A percentile compares a stretch with the other conserved stretches of the same genome.
Conservation (phyloP, 768 basidiomycete species). For the Leccinellum albellum region DNA sequence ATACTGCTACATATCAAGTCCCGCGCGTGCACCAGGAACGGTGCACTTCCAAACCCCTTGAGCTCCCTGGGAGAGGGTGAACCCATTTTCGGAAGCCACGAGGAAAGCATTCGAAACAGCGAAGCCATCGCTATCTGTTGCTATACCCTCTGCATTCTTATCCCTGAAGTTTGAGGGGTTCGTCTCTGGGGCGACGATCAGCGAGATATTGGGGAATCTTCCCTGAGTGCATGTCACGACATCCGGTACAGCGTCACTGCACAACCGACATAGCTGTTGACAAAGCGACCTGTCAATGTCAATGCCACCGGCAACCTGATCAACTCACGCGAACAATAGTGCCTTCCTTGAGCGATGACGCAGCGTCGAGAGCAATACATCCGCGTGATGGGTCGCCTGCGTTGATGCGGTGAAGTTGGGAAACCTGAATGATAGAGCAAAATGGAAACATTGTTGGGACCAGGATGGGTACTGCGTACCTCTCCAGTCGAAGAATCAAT, state of each 20-base stretch:
- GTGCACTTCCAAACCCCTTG: constrained; percentile 41
- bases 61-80: constrained; percentile 33
- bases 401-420: constrained; percentile 52
- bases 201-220: constrained; percentile 14
- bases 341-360: constrained; percentile 48
- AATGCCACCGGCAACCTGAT: neutral
- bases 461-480: neutral
- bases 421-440: constrained; percentile 30
- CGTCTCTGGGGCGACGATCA: constrained; percentile 25
- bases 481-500: constrained; percentile 16
- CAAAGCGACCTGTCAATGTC: neutral
- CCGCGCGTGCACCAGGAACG: constrained; percentile 32
- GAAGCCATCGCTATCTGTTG: neutral
- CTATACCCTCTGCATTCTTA: neutral
- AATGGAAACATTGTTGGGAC: neutral
- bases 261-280: constrained; percentile 43
- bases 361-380: constrained; percentile 55
- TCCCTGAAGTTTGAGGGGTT: neutral
- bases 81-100: constrained; percentile 55
- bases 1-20: no score
- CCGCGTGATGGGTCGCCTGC: constrained; percentile 74
- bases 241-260: constrained; percentile 17
- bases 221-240: constrained; percentile 1
- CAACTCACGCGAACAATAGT: constrained; percentile 47
- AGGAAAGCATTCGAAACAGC: constrained; percentile 32